A percentile compares a stretch with the other conserved stretches of the same genome.
Conservation (phyloP, 1,284 basidiomycete genomes). For the Xerocomus tenax region DNA sequence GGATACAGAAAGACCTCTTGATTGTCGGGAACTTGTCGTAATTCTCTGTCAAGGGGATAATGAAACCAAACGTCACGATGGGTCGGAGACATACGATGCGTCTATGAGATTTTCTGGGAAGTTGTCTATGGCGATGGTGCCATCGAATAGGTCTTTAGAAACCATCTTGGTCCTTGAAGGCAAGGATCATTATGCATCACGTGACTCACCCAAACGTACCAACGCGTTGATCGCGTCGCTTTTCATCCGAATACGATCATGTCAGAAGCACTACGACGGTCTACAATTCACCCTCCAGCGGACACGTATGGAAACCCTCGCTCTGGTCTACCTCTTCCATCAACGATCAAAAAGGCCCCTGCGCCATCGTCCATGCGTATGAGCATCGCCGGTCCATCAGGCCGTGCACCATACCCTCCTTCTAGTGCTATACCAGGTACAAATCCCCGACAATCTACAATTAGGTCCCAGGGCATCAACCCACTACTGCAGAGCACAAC, state of each 20-base stretch:
- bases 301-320: constrained; percentile 47
- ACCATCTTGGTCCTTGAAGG: constrained; percentile 8
- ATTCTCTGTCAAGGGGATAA: constrained; percentile 43
- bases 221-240: not conserved
- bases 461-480: constrained; percentile 58
- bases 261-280: constrained; percentile 27
- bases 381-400: constrained; percentile 61
- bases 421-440: constrained; percentile 35
- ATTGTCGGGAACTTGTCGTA: constrained; percentile 93
- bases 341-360: constrained; percentile 56
- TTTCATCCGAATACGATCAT: constrained; percentile 4
- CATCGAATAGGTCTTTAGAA: constrained; percentile 50
- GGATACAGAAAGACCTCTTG: constrained; percentile 89
- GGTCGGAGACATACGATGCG: constrained; percentile 63
- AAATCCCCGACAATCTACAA: constrained; percentile 59
- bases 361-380: constrained; percentile 39
- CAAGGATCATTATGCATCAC: constrained; percentile 8
- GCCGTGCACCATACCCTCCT: constrained; percentile 38
- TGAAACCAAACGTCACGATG: not conserved
- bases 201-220: constrained; percentile 8
- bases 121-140: constrained; percentile 64
- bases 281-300: constrained; percentile 47
- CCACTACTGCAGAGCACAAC: constrained; percentile 60
- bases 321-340: constrained; percentile 50
- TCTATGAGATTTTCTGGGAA: constrained; percentile 64